Evolutionary conservation across 1,139 yeast genomes (phyloP).

Genomic region (Yamadazyma diddensiae): DNA sequence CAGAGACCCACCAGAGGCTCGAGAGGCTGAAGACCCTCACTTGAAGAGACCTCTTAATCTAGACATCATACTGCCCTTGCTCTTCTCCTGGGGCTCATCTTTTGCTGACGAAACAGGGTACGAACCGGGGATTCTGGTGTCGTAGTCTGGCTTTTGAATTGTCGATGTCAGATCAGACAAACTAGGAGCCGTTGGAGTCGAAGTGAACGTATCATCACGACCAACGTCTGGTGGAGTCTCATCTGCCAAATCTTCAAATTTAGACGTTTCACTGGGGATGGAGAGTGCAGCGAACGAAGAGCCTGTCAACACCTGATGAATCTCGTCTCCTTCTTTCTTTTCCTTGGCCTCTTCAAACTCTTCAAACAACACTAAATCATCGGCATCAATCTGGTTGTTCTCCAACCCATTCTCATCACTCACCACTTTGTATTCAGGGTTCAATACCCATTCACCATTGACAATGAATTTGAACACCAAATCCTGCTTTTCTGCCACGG

Average conservation of each 20-base stretch:
- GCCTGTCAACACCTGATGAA: constrained; percentile 28
- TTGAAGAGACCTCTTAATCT: constrained; percentile 35
- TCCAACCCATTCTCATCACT: constrained; percentile 36
- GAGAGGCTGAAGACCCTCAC: too few species aligned
- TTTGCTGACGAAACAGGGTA: constrained; percentile 11
- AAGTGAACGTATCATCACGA: too few species aligned
- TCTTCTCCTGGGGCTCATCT: constrained; percentile 4
- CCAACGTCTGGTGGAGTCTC: too few species aligned
- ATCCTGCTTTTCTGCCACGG: constrained; percentile 21
- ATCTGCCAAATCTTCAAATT: constrained; percentile 10
- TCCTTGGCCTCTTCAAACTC: constrained; percentile 13
- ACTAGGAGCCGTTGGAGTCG: constrained; percentile 1
- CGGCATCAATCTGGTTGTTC: constrained; percentile 34
- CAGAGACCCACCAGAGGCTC: too few species aligned
- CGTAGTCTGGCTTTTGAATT: constrained; percentile 10
- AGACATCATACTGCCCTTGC: constrained; percentile 29
- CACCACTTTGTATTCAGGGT: constrained; percentile 23
- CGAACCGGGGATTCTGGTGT: constrained; percentile 9
- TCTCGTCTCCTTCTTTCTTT: constrained; percentile 2
- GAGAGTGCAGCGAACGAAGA: constrained; percentile 47
- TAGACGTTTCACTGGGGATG: constrained; percentile 11
- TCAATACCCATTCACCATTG: constrained; percentile 36
- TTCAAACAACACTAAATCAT: constrained; percentile 20
- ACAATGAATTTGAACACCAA: constrained; percentile 36
- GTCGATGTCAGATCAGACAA: constrained; percentile 15